Evolutionary conservation across 1,284 basidiomycete genomes (phyloP).

Genomic region (Apiotrichum montevideense): DNA sequence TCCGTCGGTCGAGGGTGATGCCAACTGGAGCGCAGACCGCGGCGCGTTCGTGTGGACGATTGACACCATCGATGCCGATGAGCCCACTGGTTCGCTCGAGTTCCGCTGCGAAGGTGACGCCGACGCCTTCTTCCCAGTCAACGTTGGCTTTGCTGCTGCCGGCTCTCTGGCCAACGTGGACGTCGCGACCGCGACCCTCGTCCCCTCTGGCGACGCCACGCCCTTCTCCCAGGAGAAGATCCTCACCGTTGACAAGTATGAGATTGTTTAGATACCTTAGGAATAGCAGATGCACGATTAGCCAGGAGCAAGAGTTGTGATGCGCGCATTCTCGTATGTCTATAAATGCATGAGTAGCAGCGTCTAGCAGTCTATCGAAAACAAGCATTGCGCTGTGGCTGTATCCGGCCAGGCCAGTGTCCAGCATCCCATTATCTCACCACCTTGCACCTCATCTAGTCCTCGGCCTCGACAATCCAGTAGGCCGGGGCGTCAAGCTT

Average conservation of each 20-base stretch:
- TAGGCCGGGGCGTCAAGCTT: slow-evolving; percentile 83
- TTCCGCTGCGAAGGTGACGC: slow-evolving; percentile 80
- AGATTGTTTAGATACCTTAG: slow-evolving; percentile 43
- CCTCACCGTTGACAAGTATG: slow-evolving; percentile 63
- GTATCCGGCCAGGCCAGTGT: too few relatives aligned
- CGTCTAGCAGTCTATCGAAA: too few relatives aligned
- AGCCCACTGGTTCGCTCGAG: slow-evolving; percentile 72
- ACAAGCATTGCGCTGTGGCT: too few relatives aligned
- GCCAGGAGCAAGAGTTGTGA: not conserved
- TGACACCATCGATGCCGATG: slow-evolving; percentile 48
- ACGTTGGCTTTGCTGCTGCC: slow-evolving; percentile 70
- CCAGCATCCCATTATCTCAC: too few relatives aligned
- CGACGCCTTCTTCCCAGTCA: slow-evolving; percentile 87
- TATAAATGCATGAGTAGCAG: not conserved
- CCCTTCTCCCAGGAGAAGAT: slow-evolving; percentile 73
- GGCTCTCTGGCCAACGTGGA: slow-evolving; percentile 69
- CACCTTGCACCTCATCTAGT: slow-evolving; percentile 46
- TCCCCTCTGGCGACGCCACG: slow-evolving; percentile 58
- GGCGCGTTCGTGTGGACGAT: slow-evolving; percentile 82
- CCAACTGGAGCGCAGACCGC: slow-evolving; percentile 74
- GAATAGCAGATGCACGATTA: slow-evolving; percentile 5
- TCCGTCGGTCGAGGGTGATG: slow-evolving; percentile 69
- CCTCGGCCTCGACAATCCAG: slow-evolving; percentile 71
- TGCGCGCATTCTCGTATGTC: too few relatives aligned
- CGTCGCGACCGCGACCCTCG: slow-evolving; percentile 54